These are phyloP conservation scores for Trichoderma pleuroti DNA, from an alignment of 2,329 filamentous ascomycete genomes.

Conservation along the genomic window DNA sequence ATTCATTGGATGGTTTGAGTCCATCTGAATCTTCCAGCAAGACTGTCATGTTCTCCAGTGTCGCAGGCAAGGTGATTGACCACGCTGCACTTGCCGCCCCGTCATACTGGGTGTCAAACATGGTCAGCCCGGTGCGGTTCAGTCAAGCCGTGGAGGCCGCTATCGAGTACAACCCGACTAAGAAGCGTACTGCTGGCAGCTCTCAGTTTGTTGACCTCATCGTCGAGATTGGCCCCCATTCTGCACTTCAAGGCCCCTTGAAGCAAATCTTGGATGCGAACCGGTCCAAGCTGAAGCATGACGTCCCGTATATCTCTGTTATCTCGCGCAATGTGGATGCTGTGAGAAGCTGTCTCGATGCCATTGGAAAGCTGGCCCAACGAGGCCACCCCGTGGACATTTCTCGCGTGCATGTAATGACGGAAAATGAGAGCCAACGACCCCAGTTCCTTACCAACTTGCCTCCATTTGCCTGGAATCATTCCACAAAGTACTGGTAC, in stretches of 20 bases:
- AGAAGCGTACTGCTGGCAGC: too few relatives aligned
- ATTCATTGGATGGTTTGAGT: conserved; percentile 14
- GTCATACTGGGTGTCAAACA: conserved; percentile 34
- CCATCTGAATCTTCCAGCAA: too few relatives aligned
- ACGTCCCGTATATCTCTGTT: neutral
- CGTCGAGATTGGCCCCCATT: neutral
- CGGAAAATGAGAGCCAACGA: too few relatives aligned
- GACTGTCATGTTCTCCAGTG: too few relatives aligned
- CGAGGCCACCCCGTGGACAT: neutral
- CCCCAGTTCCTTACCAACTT: neutral
- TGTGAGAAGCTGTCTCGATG: too few relatives aligned
- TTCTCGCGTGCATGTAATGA: too few relatives aligned
- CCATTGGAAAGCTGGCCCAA: neutral
- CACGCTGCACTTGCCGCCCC: neutral
- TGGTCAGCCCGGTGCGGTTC: conserved; percentile 21
- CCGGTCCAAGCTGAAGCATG: too few relatives aligned
- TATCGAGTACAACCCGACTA: too few relatives aligned
- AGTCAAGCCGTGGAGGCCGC: too few relatives aligned
- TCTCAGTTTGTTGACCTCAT: conserved; percentile 22
- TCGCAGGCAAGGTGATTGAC: too few relatives aligned
- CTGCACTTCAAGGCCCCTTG: conserved; percentile 16
- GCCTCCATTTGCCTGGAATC: conserved; percentile 39
- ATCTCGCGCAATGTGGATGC: neutral
- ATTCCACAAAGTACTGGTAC: conserved; percentile 33
- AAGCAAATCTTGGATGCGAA: conserved; percentile 8